Evolutionary conservation across 2,329 filamentous ascomycete genomes (phyloP), one percentile per base, ranked within the genome.

Genomic region (Aspergillus pseudonomiae): DNA sequence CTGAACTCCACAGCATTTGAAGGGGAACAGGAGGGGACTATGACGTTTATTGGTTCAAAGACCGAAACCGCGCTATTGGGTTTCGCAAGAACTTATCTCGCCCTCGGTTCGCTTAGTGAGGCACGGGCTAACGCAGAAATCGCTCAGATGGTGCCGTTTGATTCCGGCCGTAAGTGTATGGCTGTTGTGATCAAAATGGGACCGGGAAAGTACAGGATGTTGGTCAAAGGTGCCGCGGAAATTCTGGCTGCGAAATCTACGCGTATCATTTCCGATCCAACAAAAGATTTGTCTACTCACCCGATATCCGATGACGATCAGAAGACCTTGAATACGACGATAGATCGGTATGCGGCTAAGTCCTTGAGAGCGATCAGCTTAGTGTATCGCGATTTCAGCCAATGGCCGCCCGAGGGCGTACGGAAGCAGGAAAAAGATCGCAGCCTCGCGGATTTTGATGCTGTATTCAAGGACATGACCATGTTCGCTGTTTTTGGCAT

Each of bases 291-390:
- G 0, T 76, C 81, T 2, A 81, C 83, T 28, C 79, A 76, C 16
- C 75, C 81, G 1, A 81, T 93, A 65, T 86, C 85, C 1, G 77
- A 81, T 1, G 82, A 86, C 16, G 86, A 89, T 67, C 82, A 84
- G 34, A 80, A 86, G 43, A 83, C 81, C 2, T 75, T 97, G 66
- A 85, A 86, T 67, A 80, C 83, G 26, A 82, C 93, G 55, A 96
- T 96, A 69, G 87, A 89, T 66, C 86, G 84, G 54, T 97, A 96
- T 74, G 93, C 93, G 11, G 88, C 86, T 30, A 86, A 90, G 21
- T 96, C 93, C 9, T 84, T 97, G 36, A 88, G 93, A 66, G 96
- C 93, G 1, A 96, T 97, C 69, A 92, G 89, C 50, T 85, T 96
- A 67, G 84, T 93, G 59, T 96, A 93, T 78, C 90, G 89, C 61